These are phyloP conservation scores for Carex pumila DNA, from an alignment of 176 grass and related monocot species.

Conservation along the genomic window DNA sequence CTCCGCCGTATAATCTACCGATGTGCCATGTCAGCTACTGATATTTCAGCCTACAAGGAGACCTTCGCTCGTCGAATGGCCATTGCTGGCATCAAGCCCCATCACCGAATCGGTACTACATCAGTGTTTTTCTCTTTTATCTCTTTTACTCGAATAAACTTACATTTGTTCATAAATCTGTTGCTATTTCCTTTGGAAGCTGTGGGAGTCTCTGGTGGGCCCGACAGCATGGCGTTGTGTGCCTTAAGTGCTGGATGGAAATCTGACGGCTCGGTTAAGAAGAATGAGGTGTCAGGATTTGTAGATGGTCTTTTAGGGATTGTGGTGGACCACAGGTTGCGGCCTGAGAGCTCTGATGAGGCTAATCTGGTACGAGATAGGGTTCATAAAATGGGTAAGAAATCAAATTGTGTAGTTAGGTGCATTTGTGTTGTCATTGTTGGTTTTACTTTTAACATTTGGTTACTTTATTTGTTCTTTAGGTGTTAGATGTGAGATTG, in stretches of 20 bases:
- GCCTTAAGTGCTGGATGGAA: conserved; percentile 72
- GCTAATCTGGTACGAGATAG: conserved; percentile 54
- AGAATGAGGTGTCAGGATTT: conserved; percentile 21
- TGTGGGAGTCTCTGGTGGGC: conserved; percentile 81
- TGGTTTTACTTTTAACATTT: not conserved
- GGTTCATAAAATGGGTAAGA: conserved; percentile 59
- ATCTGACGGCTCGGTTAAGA: conserved; percentile 16
- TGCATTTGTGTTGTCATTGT: not conserved
- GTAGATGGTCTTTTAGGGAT: conserved; percentile 74
- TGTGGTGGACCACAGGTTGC: conserved; percentile 71
- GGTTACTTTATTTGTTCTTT: conserved; percentile 5
- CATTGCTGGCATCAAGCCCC: conserved; percentile 70
- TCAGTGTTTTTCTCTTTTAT: not conserved
- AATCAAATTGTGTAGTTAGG: not conserved
- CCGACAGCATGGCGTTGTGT: conserved; percentile 89
- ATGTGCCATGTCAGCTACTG: not conserved
- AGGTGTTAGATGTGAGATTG: conserved; percentile 81
- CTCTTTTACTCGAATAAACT: no score
- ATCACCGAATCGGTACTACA: conserved; percentile 59
- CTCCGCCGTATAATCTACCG: conserved; percentile 45
- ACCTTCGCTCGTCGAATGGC: conserved; percentile 66
- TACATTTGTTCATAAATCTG: not conserved
- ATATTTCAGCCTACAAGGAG: conserved; percentile 37
- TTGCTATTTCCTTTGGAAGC: conserved; percentile 24
- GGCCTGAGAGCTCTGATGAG: conserved; percentile 67